phyloP scores from a whole-genome alignment of 371 early-diverging fungal species.

The Funneliformis caledonium region DNA sequence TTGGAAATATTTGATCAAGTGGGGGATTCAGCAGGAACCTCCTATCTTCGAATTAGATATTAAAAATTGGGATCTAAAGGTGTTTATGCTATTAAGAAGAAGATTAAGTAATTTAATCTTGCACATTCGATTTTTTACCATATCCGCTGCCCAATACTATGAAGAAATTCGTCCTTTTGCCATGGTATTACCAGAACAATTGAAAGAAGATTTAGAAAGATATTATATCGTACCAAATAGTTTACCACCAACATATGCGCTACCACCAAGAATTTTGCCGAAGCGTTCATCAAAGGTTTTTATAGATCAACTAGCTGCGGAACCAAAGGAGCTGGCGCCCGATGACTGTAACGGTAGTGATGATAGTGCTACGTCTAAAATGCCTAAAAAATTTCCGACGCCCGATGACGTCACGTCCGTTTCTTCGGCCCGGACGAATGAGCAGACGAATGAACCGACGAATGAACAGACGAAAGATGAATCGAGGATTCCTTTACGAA shows the following conservation, averaged over 20 bases:
- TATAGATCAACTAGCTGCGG: too few species aligned
- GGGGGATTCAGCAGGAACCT: constrained; percentile 7
- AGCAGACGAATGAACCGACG: too few species aligned
- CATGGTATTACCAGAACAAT: background rate
- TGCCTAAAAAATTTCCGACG: too few species aligned
- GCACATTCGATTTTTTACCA: constrained; percentile 26
- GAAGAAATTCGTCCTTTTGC: background rate
- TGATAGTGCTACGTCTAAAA: too few species aligned
- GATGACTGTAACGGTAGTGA: too few species aligned
- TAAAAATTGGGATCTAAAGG: background rate
- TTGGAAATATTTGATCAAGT: constrained; percentile 20
- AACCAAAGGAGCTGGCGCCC: too few species aligned
- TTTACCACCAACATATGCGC: background rate
- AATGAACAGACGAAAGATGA: too few species aligned
- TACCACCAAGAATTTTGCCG: background rate
- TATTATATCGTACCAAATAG: background rate
- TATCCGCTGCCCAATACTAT: background rate
- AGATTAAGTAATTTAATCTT: constrained; percentile 22
- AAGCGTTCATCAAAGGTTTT: background rate
- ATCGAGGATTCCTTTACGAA: too few species aligned
- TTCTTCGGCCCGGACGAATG: too few species aligned
- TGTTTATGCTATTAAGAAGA: background rate
- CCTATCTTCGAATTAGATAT: background rate
- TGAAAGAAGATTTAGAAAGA: background rate
- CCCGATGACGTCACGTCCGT: too few species aligned